Base-by-base conservation (phyloP, 495 filamentous ascomycete genomes). In the Talaromyces adpressus region DNA sequence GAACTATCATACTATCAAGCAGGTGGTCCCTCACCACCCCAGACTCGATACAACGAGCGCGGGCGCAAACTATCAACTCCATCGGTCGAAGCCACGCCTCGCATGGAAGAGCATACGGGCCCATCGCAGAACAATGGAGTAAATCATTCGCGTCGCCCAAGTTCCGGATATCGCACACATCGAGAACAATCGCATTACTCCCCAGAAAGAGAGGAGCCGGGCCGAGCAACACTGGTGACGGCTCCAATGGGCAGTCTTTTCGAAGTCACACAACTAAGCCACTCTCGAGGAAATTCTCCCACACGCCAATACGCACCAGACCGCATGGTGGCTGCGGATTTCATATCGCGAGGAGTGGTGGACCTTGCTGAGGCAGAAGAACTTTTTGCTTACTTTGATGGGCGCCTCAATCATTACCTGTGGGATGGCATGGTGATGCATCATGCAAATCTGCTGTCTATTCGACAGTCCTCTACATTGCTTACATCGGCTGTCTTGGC, bases 221-320 rank as follows among this genome's bases (percentile, higher is more conserved):
- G 71, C 12, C 71, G 71, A 22, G 71, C 73, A 3, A 78, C 78
- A 1, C 60, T 85, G 51, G 77, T 85, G 20, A 78, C 82, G 16
- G 83, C 81, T 22, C 84, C 84, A 1, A 85, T 86, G 82, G 78
- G 81, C 11, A 85, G 80, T 65, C 66, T 86, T 36, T 86, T 84
- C 64, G 84, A 85, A 69, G 84, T 86, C 45, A 86, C 84, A 4
- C 82, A 82, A 64, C 65, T 86, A 56, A 77, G 79, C 63, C 76
- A 81, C 57, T 76, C 77, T 14, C 75, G 72, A n/a, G 71, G 72
- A 29, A 77, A 68, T 29, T 77, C 75, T 0, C 75, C 73, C 3
- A 71, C 69, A 39, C 68, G 74, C 20, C 66, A 73, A 7, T 68
- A 75, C 65, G 70, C 72, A 6, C 67, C 74, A 6, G 75, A 81